A percentile compares a stretch with the other conserved stretches of the same genome.
Evolutionary conservation across 208 protist species (phyloP).

Genomic region (Entamoeba histolytica): DNA sequence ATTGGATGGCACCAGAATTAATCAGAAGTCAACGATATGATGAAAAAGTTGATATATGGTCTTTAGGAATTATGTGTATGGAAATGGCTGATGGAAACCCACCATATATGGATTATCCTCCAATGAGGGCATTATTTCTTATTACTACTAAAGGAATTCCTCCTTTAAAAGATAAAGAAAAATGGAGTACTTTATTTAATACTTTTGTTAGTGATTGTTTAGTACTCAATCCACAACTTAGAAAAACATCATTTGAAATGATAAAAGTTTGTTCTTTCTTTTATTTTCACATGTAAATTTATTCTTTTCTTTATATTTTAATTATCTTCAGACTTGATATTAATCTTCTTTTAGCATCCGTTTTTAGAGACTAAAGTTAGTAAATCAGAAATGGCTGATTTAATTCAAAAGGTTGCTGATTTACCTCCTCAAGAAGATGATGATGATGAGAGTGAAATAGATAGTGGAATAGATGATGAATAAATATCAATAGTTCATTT

Average conservation of each 20-base stretch:
- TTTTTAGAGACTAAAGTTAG: not conserved
- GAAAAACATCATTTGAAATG: not conserved
- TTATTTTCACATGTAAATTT: too few species aligned
- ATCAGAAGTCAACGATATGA: not conserved
- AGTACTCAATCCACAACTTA: not conserved
- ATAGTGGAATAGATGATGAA: too few species aligned
- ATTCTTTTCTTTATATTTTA: too few species aligned
- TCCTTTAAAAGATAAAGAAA: not conserved
- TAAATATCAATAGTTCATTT: too few species aligned
- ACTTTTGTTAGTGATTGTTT: slow-evolving; percentile 12
- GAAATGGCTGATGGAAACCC: slow-evolving; percentile 11
- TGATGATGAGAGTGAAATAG: too few species aligned
- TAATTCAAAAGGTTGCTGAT: not conserved
- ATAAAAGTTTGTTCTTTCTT: not conserved
- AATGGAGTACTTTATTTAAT: not conserved
- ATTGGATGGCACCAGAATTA: slow-evolving; percentile 20
- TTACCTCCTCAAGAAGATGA: not conserved
- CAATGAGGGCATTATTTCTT: not conserved
- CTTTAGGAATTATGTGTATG: not conserved
- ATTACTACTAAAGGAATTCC: not conserved
- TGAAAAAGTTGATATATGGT: slow-evolving; percentile 8
- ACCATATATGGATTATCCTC: not conserved
- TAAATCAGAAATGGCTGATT: not conserved
- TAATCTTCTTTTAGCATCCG: not conserved
- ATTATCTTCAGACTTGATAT: too few species aligned